Evolutionary conservation across 352 stramenopile genomes (phyloP).

Genomic region (Globisporangium alternatum): DNA sequence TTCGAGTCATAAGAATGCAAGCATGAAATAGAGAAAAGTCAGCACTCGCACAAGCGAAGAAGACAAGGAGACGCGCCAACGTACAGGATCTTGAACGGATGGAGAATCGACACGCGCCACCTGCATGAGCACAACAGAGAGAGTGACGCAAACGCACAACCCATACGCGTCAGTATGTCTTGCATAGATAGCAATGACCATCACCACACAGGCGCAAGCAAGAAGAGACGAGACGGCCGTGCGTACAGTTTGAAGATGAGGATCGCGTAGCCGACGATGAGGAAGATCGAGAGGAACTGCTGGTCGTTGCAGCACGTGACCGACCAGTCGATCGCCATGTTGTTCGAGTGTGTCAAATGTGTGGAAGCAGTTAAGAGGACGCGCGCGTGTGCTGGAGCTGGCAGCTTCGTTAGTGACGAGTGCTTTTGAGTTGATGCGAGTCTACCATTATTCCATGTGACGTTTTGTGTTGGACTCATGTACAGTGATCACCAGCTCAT

Average conservation of each 20-base stretch:
- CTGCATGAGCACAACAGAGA: conserved; percentile 29
- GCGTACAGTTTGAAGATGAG: conserved; percentile 84
- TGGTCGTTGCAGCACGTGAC: conserved; percentile 87
- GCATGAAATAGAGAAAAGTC: not conserved
- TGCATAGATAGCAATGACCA: not conserved
- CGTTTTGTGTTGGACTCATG: too few species aligned
- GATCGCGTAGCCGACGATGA: conserved; percentile 83
- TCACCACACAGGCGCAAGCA: not conserved
- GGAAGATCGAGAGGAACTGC: conserved; percentile 84
- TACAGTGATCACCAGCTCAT: too few species aligned
- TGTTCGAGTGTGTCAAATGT: too few species aligned
- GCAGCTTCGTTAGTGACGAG: too few species aligned
- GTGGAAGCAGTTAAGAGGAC: too few species aligned
- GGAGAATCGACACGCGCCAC: conserved; percentile 82
- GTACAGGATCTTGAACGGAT: conserved; percentile 89
- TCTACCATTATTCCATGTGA: not conserved
- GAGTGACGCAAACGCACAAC: not conserved
- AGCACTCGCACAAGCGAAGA: not conserved
- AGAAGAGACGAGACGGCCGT: too few species aligned
- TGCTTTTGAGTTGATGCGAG: not conserved
- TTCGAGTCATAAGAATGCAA: conserved; percentile 18
- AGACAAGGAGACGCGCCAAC: conserved; percentile 13
- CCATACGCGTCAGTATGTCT: too few species aligned
- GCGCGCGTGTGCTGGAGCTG: too few species aligned
- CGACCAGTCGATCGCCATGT: conserved; percentile 4